Conservation (phyloP, 2,329 filamentous ascomycete genomes). For the Fusarium sp. region DNA sequence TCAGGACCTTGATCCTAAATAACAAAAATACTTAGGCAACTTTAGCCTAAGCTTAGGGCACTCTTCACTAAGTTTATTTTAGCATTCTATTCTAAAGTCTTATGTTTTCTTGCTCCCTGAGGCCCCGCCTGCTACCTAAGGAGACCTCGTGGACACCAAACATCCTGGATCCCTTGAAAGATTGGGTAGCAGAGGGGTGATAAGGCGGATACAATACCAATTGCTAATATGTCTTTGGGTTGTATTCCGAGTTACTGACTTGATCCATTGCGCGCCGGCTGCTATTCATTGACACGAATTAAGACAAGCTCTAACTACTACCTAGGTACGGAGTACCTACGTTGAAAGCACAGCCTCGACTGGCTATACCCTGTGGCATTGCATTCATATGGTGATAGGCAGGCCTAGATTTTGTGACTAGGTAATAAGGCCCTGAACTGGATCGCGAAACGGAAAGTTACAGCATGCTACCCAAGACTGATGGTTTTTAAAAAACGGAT, state of each 20-base stretch:
- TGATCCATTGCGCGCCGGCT: neutral
- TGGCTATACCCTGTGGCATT: neutral
- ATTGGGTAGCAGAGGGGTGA: conserved; percentile 2
- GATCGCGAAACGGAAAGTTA: neutral
- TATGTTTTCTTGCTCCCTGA: no score
- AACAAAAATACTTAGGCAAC: no score
- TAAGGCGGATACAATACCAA: neutral
- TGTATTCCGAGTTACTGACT: neutral
- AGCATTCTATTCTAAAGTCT: no score
- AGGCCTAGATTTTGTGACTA: neutral
- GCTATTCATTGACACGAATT: neutral
- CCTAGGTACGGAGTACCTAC: neutral
- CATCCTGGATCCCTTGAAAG: neutral
- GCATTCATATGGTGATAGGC: neutral
- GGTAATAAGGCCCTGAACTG: neutral
- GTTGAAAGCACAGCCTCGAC: conserved; percentile 8
- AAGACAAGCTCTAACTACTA: neutral
- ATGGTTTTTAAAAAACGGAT: neutral
- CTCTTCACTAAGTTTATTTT: no score
- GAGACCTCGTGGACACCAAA: conserved; percentile 16
- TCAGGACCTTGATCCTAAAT: no score
- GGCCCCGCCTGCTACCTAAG: no score
- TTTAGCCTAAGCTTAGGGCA: no score
- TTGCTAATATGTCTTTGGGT: neutral
- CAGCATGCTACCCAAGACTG: neutral